A percentile compares a stretch with the other conserved stretches of the same genome.
phyloP scores from a whole-genome alignment of 2,329 filamentous ascomycete species.

The Colletotrichum euphorbiae region DNA sequence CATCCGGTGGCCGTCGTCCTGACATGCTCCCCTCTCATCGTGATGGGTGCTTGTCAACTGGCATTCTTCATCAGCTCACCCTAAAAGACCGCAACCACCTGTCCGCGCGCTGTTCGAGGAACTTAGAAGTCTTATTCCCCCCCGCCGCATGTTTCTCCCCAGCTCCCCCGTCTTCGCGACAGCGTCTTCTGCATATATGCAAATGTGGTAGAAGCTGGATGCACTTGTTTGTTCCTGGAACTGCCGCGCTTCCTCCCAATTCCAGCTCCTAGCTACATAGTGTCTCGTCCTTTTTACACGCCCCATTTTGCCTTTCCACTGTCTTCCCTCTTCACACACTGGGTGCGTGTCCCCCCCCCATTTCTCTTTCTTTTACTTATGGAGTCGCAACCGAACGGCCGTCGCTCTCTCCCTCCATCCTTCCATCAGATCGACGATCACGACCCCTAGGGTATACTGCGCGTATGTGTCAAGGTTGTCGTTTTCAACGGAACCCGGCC shows the following conservation, averaged over 20 bases:
- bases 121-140: background rate
- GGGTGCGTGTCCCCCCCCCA: too few species aligned
- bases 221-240: background rate
- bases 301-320: slow-evolving; percentile 23
- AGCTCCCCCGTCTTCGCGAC: background rate
- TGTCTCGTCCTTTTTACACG: background rate
- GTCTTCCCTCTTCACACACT: too few species aligned
- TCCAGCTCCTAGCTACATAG: background rate
- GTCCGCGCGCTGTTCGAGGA: background rate
- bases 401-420: background rate
- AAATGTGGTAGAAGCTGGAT: background rate
- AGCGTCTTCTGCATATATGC: background rate
- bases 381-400: too few species aligned
- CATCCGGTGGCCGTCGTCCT: too few species aligned
- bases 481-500: slow-evolving; percentile 16
- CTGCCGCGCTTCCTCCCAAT: background rate
- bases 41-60: background rate
- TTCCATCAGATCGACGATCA: slow-evolving; percentile 34
- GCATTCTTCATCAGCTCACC: slow-evolving; percentile 14
- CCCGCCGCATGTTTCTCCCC: background rate
- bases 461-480: slow-evolving; percentile 21
- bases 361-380: too few species aligned
- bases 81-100: background rate
- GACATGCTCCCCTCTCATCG: too few species aligned
- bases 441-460: slow-evolving; percentile 15